phyloP scores from a whole-genome alignment of 1,139 yeast species.

The Yamadazyma dendronema region DNA sequence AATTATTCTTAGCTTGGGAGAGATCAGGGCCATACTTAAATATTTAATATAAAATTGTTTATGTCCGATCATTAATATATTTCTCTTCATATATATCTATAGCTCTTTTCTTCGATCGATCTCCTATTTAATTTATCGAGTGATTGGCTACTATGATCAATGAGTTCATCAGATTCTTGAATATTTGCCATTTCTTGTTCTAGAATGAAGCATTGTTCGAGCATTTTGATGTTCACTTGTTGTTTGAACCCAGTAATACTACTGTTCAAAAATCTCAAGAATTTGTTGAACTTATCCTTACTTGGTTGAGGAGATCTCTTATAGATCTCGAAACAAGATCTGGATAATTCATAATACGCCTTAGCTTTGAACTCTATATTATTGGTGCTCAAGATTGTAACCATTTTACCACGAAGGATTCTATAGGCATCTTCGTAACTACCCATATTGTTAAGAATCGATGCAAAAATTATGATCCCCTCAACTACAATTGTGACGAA shows the following conservation, averaged over 20 bases:
- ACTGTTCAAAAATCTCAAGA: conserved; percentile 36
- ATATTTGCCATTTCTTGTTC: conserved; percentile 34
- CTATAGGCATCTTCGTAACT: conserved; percentile 35
- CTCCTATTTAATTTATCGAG: conserved; percentile 28
- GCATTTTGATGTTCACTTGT: conserved; percentile 28
- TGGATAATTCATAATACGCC: conserved; percentile 39
- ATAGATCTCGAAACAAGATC: conserved; percentile 22
- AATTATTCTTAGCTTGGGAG: neutral
- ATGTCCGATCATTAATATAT: too few relatives aligned
- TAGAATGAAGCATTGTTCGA: conserved; percentile 28
- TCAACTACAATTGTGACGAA: conserved; percentile 37
- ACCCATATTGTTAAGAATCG: conserved; percentile 35
- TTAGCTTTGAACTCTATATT: conserved; percentile 33
- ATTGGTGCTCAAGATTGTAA: conserved; percentile 35
- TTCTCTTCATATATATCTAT: conserved; percentile 19
- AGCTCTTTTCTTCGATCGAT: conserved; percentile 29
- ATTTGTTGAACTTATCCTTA: conserved; percentile 21
- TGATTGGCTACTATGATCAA: conserved; percentile 32
- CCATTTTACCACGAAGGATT: conserved; percentile 37
- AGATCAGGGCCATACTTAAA: neutral
- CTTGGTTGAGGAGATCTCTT: conserved; percentile 9
- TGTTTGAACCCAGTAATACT: conserved; percentile 46
- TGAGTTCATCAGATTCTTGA: conserved; percentile 26
- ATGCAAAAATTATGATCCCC: conserved; percentile 38
- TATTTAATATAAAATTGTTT: conserved; percentile 2